phyloP scores from a whole-genome alignment of 2,329 filamentous ascomycete species.

The Thermomyces lanuginosus region DNA sequence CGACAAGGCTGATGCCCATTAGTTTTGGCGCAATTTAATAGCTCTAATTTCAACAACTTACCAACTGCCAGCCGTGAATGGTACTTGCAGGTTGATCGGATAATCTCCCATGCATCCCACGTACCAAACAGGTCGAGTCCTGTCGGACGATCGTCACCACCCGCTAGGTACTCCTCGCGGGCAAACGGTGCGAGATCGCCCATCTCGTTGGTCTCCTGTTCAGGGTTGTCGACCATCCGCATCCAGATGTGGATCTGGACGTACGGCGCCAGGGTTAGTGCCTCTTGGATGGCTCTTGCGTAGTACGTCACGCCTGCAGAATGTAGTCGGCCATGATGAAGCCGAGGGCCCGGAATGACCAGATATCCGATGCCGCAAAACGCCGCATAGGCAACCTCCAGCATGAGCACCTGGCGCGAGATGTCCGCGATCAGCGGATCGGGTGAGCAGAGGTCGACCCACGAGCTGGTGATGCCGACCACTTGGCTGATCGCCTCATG shows the following conservation, averaged over 20 bases:
- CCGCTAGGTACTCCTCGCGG: slow-evolving; percentile 22
- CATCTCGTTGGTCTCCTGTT: slow-evolving; percentile 32
- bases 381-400: slow-evolving; percentile 86
- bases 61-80: slow-evolving; percentile 64
- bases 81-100: slow-evolving; percentile 76
- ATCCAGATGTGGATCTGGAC: slow-evolving; percentile 67
- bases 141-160: slow-evolving; percentile 19
- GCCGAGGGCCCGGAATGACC: slow-evolving; percentile 60
- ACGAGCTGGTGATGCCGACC: slow-evolving; percentile 66
- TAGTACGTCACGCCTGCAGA: slow-evolving; percentile 50
- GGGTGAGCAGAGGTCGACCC: slow-evolving; percentile 76
- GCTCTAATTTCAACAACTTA: slow-evolving; percentile 33
- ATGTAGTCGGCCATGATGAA: slow-evolving; percentile 39
- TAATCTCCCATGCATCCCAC: slow-evolving; percentile 90
- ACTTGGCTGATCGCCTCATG: slow-evolving; percentile 67
- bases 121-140: slow-evolving; percentile 56
- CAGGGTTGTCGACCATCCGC: slow-evolving; percentile 63
- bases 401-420: slow-evolving; percentile 73
- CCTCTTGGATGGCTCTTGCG: slow-evolving; percentile 68
- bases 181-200: slow-evolving; percentile 30
- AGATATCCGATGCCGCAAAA: slow-evolving; percentile 83
- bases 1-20: slow-evolving; percentile 33
- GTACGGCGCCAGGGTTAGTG: slow-evolving; percentile 55
- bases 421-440: slow-evolving; percentile 72
- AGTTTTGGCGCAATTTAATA: neutral